These are phyloP conservation scores for Bothriochloa decipiens DNA, from an alignment of 176 grass and related monocot species.

Conservation along the genomic window DNA sequence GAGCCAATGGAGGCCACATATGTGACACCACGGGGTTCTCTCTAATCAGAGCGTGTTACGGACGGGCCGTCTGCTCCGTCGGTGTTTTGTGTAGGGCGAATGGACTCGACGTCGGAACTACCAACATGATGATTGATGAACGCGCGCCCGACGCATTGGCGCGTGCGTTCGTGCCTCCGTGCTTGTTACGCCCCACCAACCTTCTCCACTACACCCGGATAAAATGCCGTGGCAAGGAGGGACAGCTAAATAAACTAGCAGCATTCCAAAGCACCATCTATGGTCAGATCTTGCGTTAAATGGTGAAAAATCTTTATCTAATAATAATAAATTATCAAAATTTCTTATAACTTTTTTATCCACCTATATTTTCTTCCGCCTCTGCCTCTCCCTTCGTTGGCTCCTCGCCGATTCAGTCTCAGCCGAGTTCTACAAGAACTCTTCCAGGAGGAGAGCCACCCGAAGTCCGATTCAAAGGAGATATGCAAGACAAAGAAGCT, in stretches of 20 bases:
- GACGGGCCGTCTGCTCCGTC: neutral
- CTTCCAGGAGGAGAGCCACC: no score
- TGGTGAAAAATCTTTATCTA: neutral
- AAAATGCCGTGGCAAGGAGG: neutral
- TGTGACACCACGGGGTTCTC: neutral
- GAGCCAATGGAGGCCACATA: no score
- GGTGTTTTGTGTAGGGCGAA: conserved; percentile 29
- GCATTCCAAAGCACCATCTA: neutral
- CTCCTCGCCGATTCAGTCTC: no score
- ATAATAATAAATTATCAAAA: no score
- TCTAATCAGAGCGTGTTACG: neutral
- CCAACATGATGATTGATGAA: neutral
- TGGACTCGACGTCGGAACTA: conserved; percentile 25
- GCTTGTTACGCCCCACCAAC: conserved; percentile 24
- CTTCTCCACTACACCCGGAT: neutral
- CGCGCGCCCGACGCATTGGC: neutral
- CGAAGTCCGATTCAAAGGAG: no score
- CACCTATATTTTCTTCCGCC: no score
- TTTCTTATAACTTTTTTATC: no score
- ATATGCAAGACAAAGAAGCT: no score
- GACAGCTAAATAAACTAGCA: neutral
- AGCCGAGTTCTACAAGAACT: no score
- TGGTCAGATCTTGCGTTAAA: neutral
- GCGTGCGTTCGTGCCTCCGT: neutral
- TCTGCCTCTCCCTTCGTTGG: no score